Percentiles rank a stretch among this genome's conserved stretches.
These are phyloP conservation scores for Canavalia gladiata DNA, from an alignment of 306 rosid genomes.

Conservation along the genomic window DNA sequence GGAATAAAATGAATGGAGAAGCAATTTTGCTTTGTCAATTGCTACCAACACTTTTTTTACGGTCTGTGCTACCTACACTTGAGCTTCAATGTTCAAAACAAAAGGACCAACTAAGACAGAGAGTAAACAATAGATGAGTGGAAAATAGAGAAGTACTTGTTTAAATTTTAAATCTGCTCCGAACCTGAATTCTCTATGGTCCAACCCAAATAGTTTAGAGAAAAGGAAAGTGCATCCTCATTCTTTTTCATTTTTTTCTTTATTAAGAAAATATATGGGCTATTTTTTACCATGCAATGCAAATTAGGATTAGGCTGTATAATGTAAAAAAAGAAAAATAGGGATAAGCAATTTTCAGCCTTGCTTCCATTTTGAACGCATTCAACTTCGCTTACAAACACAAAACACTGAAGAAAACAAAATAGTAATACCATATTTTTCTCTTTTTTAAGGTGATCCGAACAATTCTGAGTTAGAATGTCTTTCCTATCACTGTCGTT, in stretches of 20 bases:
- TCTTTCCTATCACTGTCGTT: constrained; percentile 33
- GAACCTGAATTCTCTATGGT: not conserved
- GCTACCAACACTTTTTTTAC: too few relatives aligned
- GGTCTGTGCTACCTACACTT: not conserved
- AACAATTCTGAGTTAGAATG: constrained; percentile 47
- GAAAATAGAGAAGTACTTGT: too few relatives aligned
- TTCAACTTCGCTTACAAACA: constrained; percentile 46
- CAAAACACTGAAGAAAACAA: constrained; percentile 1
- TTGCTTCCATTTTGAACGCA: constrained; percentile 53
- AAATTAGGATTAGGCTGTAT: not conserved
- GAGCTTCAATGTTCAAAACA: too few relatives aligned
- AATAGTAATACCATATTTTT: not conserved
- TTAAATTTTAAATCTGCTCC: too few relatives aligned
- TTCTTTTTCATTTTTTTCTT: too few relatives aligned
- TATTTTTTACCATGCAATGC: not conserved
- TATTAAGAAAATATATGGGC: not conserved
- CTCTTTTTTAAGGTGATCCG: constrained; percentile 52
- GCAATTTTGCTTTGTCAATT: not conserved
- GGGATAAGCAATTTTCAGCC: constrained; percentile 30
- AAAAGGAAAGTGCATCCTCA: not conserved
- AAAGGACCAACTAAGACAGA: too few relatives aligned
- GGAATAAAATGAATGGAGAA: not conserved
- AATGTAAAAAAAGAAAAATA: not conserved
- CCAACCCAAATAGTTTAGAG: not conserved
- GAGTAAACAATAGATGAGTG: too few relatives aligned